A percentile compares a stretch with the other conserved stretches of the same genome.
These are phyloP conservation scores for Rutstroemia sp. DNA, from an alignment of 2,329 filamentous ascomycete genomes.

Conservation along the genomic window DNA sequence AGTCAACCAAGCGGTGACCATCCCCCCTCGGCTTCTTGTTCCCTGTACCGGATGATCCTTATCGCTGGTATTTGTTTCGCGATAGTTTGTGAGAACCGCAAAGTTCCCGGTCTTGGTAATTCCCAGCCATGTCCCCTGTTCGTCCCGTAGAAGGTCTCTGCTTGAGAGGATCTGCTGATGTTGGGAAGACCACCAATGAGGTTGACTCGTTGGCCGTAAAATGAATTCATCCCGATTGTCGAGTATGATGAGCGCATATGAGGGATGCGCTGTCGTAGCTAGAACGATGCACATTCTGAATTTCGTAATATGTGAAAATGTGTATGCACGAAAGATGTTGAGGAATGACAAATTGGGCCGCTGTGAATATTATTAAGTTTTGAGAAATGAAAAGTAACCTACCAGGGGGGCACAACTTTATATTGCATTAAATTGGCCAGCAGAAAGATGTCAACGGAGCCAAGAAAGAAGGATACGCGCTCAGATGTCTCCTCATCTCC, in stretches of 20 bases:
- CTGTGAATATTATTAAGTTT: background rate
- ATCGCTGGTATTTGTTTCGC: constrained; percentile 45
- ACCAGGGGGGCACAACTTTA: background rate
- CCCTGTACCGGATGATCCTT: constrained; percentile 45
- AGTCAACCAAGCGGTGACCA: constrained; percentile 57
- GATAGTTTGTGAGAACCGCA: constrained; percentile 60
- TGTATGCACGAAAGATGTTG: background rate
- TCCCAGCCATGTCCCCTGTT: constrained; percentile 60
- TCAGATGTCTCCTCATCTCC: background rate
- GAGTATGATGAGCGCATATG: constrained; percentile 66
- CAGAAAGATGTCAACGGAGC: too few species aligned
- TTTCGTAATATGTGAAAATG: background rate
- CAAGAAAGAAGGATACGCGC: too few species aligned
- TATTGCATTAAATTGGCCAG: background rate
- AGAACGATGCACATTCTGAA: constrained; percentile 67
- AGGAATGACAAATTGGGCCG: constrained; percentile 2
- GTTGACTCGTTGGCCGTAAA: constrained; percentile 54
- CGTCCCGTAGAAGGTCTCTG: constrained; percentile 52
- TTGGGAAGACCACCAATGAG: constrained; percentile 49
- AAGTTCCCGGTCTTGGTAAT: constrained; percentile 52
- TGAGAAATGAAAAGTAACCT: constrained; percentile 1
- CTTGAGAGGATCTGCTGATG: constrained; percentile 44
- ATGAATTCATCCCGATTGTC: constrained; percentile 75
- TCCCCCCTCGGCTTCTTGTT: constrained; percentile 51
- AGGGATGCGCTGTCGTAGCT: constrained; percentile 66